phyloP scores from a whole-genome alignment of 805 yeast species.

The Zygoascus ofunaensis region DNA sequence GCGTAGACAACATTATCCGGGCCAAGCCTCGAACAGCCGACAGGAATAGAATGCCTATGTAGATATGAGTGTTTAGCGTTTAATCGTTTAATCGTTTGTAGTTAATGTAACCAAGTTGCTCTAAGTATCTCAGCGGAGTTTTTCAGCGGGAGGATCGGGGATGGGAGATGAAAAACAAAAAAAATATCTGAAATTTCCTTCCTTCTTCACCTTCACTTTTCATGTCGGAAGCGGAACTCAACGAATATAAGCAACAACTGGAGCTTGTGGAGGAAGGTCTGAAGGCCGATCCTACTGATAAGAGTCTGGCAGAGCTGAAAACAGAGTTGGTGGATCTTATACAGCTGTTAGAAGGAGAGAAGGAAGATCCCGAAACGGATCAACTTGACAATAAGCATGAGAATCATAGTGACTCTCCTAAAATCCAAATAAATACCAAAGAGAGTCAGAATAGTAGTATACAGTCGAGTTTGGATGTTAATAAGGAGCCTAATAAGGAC shows the following conservation, averaged over 20 bases:
- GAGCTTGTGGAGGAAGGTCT: constrained; percentile 23
- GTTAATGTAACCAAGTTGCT: too few relatives aligned
- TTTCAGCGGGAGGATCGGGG: too few relatives aligned
- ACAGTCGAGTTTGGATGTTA: not conserved
- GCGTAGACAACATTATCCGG: constrained; percentile 94
- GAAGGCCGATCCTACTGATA: constrained; percentile 20
- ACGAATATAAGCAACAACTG: constrained; percentile 28
- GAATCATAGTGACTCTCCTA: not conserved
- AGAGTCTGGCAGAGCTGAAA: constrained; percentile 21
- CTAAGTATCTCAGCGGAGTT: too few relatives aligned
- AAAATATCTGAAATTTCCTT: too few relatives aligned
- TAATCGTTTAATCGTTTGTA: too few relatives aligned
- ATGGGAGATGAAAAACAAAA: too few relatives aligned
- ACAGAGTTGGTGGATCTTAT: constrained; percentile 26
- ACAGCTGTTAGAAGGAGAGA: constrained; percentile 16
- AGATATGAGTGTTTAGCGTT: too few relatives aligned
- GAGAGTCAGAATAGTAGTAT: not conserved
- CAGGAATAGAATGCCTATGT: constrained; percentile 39
- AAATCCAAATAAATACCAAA: not conserved
- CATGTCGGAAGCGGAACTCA: constrained; percentile 23
- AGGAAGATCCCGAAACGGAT: not conserved
- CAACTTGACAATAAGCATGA: too few relatives aligned
- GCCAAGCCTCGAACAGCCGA: constrained; percentile 97
- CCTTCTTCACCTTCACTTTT: too few relatives aligned
- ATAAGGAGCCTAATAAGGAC: not conserved